Evolutionary conservation across 257 asterid genomes (phyloP).

Genomic region (Forsythia viridissima): DNA sequence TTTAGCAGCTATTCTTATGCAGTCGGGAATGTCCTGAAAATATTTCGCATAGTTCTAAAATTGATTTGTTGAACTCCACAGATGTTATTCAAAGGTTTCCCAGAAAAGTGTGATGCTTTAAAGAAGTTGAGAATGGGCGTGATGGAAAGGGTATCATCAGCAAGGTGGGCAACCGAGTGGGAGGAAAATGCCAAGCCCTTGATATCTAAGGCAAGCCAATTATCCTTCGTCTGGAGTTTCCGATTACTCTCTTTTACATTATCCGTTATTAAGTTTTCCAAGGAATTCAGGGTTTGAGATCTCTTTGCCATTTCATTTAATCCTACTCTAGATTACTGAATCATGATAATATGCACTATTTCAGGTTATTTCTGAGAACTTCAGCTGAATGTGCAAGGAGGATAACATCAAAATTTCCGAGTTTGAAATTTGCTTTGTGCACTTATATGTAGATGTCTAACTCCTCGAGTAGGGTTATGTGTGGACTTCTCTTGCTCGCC

Average conservation of each 20-base stretch:
- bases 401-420: not conserved
- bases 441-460: not conserved
- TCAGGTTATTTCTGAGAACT: conserved; percentile 60
- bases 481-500: not conserved
- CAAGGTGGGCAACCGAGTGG: conserved; percentile 85
- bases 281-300: not conserved
- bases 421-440: not conserved
- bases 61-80: conserved; percentile 23
- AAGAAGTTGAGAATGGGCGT: conserved; percentile 62
- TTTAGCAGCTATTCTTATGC: not conserved
- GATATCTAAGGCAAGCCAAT: conserved; percentile 55
- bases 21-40: not conserved
- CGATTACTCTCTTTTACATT: not conserved
- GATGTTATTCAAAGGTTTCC: conserved; percentile 90
- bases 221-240: conserved; percentile 4
- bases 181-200: conserved; percentile 79
- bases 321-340: not conserved
- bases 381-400: conserved; percentile 31
- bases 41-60: not conserved
- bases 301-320: not conserved
- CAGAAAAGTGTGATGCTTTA: conserved; percentile 61
- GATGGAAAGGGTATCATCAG: conserved; percentile 63
- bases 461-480: not conserved
- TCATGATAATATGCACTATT: conserved; percentile 6
- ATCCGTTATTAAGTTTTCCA: not conserved